A percentile compares a stretch with the other conserved stretches of the same genome.
Conservation (phyloP, 1,139 yeast species). For the Sugiyamaella castrensis region DNA sequence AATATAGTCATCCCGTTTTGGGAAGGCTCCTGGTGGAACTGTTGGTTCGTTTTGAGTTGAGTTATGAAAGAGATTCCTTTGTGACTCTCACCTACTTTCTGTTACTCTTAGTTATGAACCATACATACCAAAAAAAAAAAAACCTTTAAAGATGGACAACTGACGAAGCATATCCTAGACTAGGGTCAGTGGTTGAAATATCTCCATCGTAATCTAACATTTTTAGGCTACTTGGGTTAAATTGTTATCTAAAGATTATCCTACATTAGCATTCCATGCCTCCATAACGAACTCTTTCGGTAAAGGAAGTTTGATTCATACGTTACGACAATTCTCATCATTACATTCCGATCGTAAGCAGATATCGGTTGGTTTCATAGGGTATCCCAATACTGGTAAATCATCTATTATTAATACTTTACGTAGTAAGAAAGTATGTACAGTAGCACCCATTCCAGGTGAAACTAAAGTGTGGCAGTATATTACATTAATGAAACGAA, state of each 20-base stretch:
- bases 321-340: constrained; percentile 86
- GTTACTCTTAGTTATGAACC: constrained; percentile 42
- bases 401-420: constrained; percentile 93
- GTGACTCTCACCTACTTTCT: constrained; percentile 20
- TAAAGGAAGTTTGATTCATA: constrained; percentile 91
- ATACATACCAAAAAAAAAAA: too few species aligned
- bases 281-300: constrained; percentile 97
- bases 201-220: constrained; percentile 15
- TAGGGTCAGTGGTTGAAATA: constrained; percentile 12
- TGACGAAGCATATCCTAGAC: neutral
- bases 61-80: constrained; percentile 21
- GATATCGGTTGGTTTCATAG: constrained; percentile 94
- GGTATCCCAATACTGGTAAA: constrained; percentile 97
- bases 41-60: constrained; percentile 51
- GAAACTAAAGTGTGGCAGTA: constrained; percentile 99
- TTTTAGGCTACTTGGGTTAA: constrained; percentile 98
- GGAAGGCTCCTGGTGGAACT: constrained; percentile 42
- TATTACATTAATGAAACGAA: constrained; percentile 92
- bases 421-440: constrained; percentile 92
- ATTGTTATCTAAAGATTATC: constrained; percentile 84
- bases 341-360: constrained; percentile 92
- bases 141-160: too few species aligned
- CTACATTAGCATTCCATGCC: constrained; percentile 97
- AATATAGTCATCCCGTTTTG: constrained; percentile 49
- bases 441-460: constrained; percentile 98